Evolutionary conservation across 148 eudicot species (phyloP).

Genomic region (Vaccinium myrtillus): DNA sequence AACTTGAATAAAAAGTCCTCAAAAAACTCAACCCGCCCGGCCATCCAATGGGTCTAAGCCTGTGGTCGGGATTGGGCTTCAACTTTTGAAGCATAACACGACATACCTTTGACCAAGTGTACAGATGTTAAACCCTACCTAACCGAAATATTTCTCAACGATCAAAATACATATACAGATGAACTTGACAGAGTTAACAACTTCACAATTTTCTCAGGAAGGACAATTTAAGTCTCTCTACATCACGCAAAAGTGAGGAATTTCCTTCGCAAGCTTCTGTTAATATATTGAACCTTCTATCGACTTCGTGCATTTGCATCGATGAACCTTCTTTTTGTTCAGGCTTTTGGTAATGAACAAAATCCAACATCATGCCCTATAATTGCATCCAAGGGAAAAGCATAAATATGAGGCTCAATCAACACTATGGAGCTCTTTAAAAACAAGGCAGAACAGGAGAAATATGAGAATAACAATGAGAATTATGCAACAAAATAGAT

Average conservation of each 20-base stretch:
- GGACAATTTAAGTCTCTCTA: slow-evolving; percentile 45
- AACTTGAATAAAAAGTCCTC: no score
- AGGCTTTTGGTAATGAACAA: slow-evolving; percentile 34
- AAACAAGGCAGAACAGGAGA: neutral
- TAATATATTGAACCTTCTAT: slow-evolving; percentile 39
- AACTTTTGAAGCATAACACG: no score
- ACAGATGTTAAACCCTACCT: neutral
- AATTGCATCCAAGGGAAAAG: slow-evolving; percentile 4
- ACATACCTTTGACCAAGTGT: neutral
- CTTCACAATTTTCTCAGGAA: neutral
- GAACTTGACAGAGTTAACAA: neutral
- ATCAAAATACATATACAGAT: neutral
- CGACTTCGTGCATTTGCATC: slow-evolving; percentile 13
- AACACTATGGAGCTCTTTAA: neutral
- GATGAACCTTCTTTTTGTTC: neutral
- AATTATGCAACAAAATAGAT: neutral
- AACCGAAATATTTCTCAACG: neutral
- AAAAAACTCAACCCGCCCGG: no score
- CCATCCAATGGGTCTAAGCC: no score
- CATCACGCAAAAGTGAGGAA: slow-evolving; percentile 47
- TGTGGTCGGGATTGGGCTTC: no score
- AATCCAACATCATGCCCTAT: slow-evolving; percentile 58
- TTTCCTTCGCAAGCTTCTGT: slow-evolving; percentile 62
- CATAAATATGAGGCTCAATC: neutral
- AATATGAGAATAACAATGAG: neutral